Conservation (phyloP, 164 flowering plant species). For the Umbilicus rupestris region DNA sequence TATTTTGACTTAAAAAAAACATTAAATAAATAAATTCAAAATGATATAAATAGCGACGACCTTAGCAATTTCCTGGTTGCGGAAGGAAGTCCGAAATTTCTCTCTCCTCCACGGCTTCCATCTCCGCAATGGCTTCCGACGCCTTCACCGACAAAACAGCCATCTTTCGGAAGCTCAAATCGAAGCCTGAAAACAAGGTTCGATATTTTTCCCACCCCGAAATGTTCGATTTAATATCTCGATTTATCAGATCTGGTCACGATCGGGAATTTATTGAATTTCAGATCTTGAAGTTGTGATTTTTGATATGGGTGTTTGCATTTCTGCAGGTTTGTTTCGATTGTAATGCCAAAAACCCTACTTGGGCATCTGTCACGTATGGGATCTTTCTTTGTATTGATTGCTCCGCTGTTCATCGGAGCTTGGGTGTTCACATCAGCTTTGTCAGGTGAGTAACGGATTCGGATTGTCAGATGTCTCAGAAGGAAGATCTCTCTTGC, state of each 20-base stretch:
- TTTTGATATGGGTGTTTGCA: not conserved
- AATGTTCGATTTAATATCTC: not conserved
- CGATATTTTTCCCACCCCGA: not conserved
- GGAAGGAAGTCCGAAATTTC: not conserved
- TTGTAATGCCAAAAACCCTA: constrained; percentile 93
- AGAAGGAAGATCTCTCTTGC: not conserved
- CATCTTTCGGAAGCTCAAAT: constrained; percentile 5
- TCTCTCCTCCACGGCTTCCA: not conserved
- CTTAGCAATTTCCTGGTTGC: not conserved
- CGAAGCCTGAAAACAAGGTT: constrained; percentile 11
- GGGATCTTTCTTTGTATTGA: constrained; percentile 96
- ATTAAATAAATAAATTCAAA: not conserved
- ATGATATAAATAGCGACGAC: not conserved
- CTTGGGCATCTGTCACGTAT: constrained; percentile 95
- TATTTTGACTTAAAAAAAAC: too few species aligned
- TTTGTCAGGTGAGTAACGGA: constrained; percentile 53
- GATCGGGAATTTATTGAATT: not conserved
- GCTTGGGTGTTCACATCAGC: constrained; percentile 91
- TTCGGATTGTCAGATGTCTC: not conserved
- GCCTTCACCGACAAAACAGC: not conserved
- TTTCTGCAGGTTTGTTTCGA: constrained; percentile 71
- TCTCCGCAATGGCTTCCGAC: constrained; percentile 3
- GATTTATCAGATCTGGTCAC: not conserved
- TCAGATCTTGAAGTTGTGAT: constrained; percentile 1
- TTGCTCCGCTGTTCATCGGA: constrained; percentile 84